A percentile compares a stretch with the other conserved stretches of the same genome.
Evolutionary conservation across 371 early-diverging fungal genomes (phyloP).

Genomic region (Haplosporangium sp.): DNA sequence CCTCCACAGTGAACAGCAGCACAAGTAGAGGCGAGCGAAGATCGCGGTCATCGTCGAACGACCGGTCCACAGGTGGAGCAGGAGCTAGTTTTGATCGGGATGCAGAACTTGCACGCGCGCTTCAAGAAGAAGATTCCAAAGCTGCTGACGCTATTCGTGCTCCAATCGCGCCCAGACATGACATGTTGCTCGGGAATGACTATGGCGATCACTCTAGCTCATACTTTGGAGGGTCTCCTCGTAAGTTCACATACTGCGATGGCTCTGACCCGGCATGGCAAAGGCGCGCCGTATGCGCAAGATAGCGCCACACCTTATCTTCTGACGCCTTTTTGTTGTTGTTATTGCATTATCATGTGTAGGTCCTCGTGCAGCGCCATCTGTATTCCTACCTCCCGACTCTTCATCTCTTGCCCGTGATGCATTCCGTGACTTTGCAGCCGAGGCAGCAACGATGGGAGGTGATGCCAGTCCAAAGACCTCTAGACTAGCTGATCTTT

Average conservation of each 20-base stretch:
- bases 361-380: slow-evolving; percentile 34
- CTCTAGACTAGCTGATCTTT: slow-evolving; percentile 76
- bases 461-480: slow-evolving; percentile 58
- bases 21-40: slow-evolving; percentile 15
- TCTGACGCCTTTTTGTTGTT: slow-evolving; percentile 10
- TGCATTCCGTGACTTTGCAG: slow-evolving; percentile 58
- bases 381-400: slow-evolving; percentile 55
- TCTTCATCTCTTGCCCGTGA: slow-evolving; percentile 54
- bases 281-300: too few relatives aligned
- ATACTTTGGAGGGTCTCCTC: slow-evolving; percentile 28
- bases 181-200: slow-evolving; percentile 73
- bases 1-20: slow-evolving; percentile 19
- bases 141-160: slow-evolving; percentile 68
- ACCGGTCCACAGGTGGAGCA: slow-evolving; percentile 16
- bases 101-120: slow-evolving; percentile 64
- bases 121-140: slow-evolving; percentile 59
- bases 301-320: background rate
- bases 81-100: slow-evolving; percentile 55
- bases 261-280: too few relatives aligned
- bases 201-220: slow-evolving; percentile 26
- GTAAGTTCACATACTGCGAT: slow-evolving; percentile 19
- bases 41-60: slow-evolving; percentile 34
- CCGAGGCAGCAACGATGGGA: slow-evolving; percentile 57
- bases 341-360: background rate
- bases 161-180: slow-evolving; percentile 81